Percentiles rank a stretch among this genome's conserved stretches.
These are phyloP conservation scores for Boletus fagicola DNA, from an alignment of 768 basidiomycete genomes.

Conservation along the genomic window DNA sequence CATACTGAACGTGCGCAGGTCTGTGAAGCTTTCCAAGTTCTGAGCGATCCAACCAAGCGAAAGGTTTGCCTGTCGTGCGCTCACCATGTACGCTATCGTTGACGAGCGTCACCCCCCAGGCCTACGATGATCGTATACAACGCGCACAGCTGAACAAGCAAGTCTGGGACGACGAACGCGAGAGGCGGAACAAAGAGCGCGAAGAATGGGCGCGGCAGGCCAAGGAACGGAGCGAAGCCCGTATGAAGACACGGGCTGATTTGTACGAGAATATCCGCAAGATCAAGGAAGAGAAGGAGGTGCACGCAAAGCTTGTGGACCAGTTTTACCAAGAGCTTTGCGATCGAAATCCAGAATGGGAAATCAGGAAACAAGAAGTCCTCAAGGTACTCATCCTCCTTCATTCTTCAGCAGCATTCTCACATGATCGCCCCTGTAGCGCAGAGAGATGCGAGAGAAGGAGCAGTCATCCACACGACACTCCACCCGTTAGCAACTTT, in stretches of 20 bases:
- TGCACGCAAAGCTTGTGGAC: constrained; percentile 44
- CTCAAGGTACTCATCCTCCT: constrained; percentile 43
- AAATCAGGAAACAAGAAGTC: constrained; percentile 49
- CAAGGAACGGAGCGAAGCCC: constrained; percentile 47
- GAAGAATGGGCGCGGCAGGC: constrained; percentile 53
- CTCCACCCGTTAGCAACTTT: constrained; percentile 19
- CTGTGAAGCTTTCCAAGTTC: constrained; percentile 57
- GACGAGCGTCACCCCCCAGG: constrained; percentile 28
- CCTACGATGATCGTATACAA: constrained; percentile 46
- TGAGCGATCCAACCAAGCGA: constrained; percentile 55
- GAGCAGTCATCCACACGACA: constrained; percentile 23
- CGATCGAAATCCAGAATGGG: constrained; percentile 60
- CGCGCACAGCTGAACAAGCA: constrained; percentile 24
- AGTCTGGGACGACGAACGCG: constrained; percentile 38
- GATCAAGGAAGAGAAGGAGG: constrained; percentile 42
- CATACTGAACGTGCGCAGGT: constrained; percentile 43
- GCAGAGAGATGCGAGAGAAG: constrained; percentile 31
- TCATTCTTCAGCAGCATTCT: constrained; percentile 3
- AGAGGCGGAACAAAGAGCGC: constrained; percentile 46
- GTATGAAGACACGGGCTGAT: constrained; percentile 44
- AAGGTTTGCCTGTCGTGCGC: constrained; percentile 39
- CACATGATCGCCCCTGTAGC: constrained; percentile 19
- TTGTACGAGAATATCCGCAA: constrained; percentile 37
- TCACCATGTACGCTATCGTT: not conserved
- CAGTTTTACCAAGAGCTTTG: constrained; percentile 56